Conservation (phyloP, 805 yeast species). For the Tetrapisispora nanseiensis region DNA sequence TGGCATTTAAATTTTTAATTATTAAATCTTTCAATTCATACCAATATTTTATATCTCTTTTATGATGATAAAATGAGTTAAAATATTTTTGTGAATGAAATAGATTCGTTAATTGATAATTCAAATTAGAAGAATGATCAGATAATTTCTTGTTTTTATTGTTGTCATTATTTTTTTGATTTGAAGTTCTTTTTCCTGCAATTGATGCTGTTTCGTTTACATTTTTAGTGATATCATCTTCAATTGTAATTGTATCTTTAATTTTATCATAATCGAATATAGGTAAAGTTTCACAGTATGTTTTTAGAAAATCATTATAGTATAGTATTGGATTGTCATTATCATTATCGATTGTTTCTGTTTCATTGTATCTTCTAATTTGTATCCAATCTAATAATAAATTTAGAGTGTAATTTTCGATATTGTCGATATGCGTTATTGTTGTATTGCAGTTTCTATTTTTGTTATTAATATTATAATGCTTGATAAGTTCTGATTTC, state of each 20-base stretch:
- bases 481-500: too few relatives aligned
- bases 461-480: too few relatives aligned
- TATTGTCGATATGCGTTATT: background rate
- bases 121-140: background rate
- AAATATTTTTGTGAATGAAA: slow-evolving; percentile 12
- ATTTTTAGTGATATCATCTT: background rate
- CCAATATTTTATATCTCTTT: slow-evolving; percentile 55
- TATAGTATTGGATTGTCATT: slow-evolving; percentile 28
- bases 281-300: slow-evolving; percentile 53
- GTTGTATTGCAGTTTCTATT: background rate
- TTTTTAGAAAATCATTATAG: slow-evolving; percentile 50
- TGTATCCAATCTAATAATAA: slow-evolving; percentile 1
- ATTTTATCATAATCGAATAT: slow-evolving; percentile 21
- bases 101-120: background rate
- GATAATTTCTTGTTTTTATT: background rate
- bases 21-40: slow-evolving; percentile 41
- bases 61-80: slow-evolving; percentile 48
- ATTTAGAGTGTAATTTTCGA: background rate
- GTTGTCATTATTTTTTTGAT: background rate
- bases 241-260: background rate
- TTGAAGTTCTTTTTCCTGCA: background rate
- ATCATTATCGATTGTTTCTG: too few relatives aligned
- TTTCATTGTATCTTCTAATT: background rate
- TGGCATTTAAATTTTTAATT: slow-evolving; percentile 37
- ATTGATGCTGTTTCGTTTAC: background rate